Percentiles rank a stretch among this genome's conserved stretches.
Conservation (phyloP, 345 rosid species). For the Kandelia obovata region DNA sequence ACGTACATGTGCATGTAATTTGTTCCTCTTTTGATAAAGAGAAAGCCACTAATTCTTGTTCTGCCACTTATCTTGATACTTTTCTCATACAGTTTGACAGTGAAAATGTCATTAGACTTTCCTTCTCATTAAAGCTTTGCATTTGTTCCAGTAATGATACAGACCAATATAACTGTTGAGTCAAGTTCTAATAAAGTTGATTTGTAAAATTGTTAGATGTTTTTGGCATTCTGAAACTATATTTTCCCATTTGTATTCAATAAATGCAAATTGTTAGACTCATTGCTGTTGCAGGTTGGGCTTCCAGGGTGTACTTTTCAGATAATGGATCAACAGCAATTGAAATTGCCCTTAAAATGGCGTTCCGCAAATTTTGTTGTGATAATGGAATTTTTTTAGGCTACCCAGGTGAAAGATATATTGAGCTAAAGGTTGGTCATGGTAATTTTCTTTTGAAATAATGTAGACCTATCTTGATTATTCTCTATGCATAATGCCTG, state of each 20-base stretch:
- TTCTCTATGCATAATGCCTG: background rate
- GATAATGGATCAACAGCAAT: constrained; percentile 95
- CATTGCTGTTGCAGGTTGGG: constrained; percentile 67
- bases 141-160: no score
- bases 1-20: background rate
- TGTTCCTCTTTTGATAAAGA: background rate
- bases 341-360: constrained; percentile 97
- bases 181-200: background rate
- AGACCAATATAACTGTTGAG: no score
- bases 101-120: no score
- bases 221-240: constrained; percentile 1
- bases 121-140: no score
- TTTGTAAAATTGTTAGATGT: background rate
- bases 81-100: background rate
- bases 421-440: constrained; percentile 54
- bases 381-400: constrained; percentile 47
- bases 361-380: constrained; percentile 71
- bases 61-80: background rate
- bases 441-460: constrained; percentile 1
- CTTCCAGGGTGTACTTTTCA: constrained; percentile 80
- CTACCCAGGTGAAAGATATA: constrained; percentile 28
- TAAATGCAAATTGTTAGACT: constrained; percentile 1
- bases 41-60: background rate
- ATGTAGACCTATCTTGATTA: constrained; percentile 2
- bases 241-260: background rate